Evolutionary conservation across 1,284 basidiomycete species (phyloP), one percentile per base, ranked within the genome.

Genomic region (Trametes pubescens): DNA sequence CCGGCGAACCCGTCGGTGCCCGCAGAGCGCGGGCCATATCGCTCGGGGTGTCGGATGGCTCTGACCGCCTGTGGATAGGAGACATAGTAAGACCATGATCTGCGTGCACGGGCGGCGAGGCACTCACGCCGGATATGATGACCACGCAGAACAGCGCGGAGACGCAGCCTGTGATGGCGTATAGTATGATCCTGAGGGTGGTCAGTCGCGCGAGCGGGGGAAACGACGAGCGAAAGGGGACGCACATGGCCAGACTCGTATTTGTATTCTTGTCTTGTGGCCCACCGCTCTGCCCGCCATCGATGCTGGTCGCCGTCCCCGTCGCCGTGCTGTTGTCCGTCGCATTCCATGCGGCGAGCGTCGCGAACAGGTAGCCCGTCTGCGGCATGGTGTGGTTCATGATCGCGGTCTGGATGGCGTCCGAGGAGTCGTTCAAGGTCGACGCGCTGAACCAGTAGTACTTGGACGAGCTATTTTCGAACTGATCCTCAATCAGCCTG

Each of bases 11-110:
- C 74, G 21, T 16, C 48, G 18, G 80, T 79, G 54, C 84, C 81
- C 21, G 78, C 77, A 11, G 78, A 72, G 55, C 93, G 82, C 22
- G 92, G 91, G 9, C 95, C 94, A 75, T 97, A 97, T 54, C 94
- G 86, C 71, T 96, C 95, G n/a, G 95, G 95, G 76, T 96, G 88
- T 1, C 93, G 86, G 52, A 94, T 84, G 0, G 93, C 93, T 37
- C 93, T 84, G 58, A 96, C 83, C 0, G 92, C 92, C 89, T 92
- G 69, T 16, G 65, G 57, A 29, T 43, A 61, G 40, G 62, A n/a
- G 59, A 54, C 24, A 51, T 51, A 55, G 22, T 32, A 18, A 11
- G 24, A 21, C 37, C 16, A 47, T 13, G 6, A n/a, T 16, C 18
- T n/a, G 18, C 40, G 37, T 24, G 47, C 32, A 46, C 5, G 47